Conservation (phyloP, 495 filamentous ascomycete species). For the Trichoderma asperelloides region DNA sequence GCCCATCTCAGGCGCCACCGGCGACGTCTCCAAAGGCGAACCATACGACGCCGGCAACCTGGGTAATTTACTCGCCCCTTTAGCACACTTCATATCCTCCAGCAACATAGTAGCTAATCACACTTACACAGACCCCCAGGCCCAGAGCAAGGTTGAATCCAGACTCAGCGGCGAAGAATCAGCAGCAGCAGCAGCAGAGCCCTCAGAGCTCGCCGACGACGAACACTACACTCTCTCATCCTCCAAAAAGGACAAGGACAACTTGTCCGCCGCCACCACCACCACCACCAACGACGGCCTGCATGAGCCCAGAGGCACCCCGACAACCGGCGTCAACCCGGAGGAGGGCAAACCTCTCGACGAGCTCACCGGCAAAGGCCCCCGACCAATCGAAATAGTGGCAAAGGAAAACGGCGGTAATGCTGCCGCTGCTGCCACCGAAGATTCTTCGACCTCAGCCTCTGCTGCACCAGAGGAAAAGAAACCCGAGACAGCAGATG, state of each 20-base stretch:
- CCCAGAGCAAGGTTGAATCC: slow-evolving; percentile 19
- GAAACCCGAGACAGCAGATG: slow-evolving; percentile 10
- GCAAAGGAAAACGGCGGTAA: slow-evolving; percentile 36
- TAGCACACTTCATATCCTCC: slow-evolving; percentile 6
- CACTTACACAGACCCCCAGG: slow-evolving; percentile 3
- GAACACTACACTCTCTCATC: neutral
- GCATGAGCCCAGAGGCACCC: neutral
- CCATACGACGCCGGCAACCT: slow-evolving; percentile 52
- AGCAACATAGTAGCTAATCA: slow-evolving; percentile 1
- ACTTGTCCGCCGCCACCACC: slow-evolving; percentile 19
- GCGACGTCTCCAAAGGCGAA: slow-evolving; percentile 46
- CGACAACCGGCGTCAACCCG: neutral
- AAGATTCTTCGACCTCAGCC: neutral
- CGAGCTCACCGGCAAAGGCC: slow-evolving; percentile 24
- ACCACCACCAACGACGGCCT: neutral
- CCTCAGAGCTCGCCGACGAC: neutral
- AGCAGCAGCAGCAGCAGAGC: no score
- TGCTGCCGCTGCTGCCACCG: slow-evolving; percentile 17
- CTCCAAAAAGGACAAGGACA: neutral
- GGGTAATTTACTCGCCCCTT: slow-evolving; percentile 18
- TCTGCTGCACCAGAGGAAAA: neutral
- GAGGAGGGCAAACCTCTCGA: slow-evolving; percentile 16
- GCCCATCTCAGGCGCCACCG: slow-evolving; percentile 43
- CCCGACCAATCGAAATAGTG: slow-evolving; percentile 29
- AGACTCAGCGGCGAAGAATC: neutral